Evolutionary conservation across 2,329 filamentous ascomycete species (phyloP), one percentile per base, ranked within the genome.

Genomic region (Diplodia sapinea): DNA sequence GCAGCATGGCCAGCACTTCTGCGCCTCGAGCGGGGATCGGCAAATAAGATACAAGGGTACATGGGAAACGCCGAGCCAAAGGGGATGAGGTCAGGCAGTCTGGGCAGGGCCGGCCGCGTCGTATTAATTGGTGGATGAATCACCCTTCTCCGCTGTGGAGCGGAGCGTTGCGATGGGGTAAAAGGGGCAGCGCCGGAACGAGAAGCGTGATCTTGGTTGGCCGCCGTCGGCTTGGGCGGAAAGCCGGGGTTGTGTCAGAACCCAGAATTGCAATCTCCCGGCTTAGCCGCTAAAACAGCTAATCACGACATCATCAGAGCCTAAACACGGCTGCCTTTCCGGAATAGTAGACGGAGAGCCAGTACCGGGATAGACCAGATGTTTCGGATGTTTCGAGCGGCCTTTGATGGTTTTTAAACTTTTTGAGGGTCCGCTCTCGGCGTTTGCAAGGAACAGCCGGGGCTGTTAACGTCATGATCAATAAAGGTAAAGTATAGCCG

Each of bases 51-150:
- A 26, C 40, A n/a, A 12, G 20, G n/a, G 20, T 23, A 20, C n/a
- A 7, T 8, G 17, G 40, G 57, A 49, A 20, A 20, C 57, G 57
- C 57, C 57, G 31, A 61, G 57, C 40, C 31, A 40, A 49, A 26
- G 57, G 57, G 57, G 23, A 49, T 49, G 57, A 50, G n/a, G 15
- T 20, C 40, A 50, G 57, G 40, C 20, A 40, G 57, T 43, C 57
- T 61, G 23, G 56, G 56, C 56, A 47, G 4, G 56, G 11, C 2
- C 17, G 8, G 17, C 20, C 38, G 57, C 57, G 57, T 61, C 40
- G 57, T 15, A 49, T 49, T 49, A 7, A 61, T 61, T 61, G 57
- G 57, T 49, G 57, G 57, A 50, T 61, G 57, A 61, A 61, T 61
- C 55, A 36, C 36, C 17, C 13, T 61, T 33, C 31, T 33, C 56